Conservation (phyloP, 345 rosid genomes). For the Syzygium aqueum region DNA sequence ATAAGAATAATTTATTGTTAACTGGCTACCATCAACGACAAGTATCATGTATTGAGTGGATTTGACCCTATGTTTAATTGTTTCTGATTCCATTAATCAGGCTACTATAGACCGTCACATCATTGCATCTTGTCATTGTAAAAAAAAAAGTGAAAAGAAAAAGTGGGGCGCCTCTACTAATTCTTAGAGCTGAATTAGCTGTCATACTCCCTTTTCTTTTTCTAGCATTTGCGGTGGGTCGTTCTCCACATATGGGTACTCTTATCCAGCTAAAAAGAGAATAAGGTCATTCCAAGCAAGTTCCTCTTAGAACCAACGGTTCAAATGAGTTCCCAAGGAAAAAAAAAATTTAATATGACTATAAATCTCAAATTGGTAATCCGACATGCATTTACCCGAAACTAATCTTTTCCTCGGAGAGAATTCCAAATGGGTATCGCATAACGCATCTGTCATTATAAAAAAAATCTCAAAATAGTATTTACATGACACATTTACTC, state of each 20-base stretch:
- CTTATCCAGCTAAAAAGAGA: not conserved
- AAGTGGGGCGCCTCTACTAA: not conserved
- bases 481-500: not conserved
- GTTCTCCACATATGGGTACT: not conserved
- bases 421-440: not conserved
- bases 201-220: not conserved
- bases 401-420: not conserved
- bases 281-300: not conserved
- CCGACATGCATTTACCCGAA: not conserved
- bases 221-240: not conserved
- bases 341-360: not conserved
- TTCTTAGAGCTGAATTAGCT: not conserved
- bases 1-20: not conserved
- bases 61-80: not conserved
- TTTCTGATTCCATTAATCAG: not conserved
- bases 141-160: not conserved
- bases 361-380: not conserved
- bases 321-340: not conserved
- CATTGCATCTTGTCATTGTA: not conserved
- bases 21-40: slow-evolving; percentile 5
- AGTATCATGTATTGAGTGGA: not conserved
- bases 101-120: not conserved
- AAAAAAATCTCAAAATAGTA: not conserved
- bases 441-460: not conserved
- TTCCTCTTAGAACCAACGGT: not conserved